These are phyloP conservation scores for Saccharomycopsis crataegensis DNA, from an alignment of 1,139 yeast genomes.

Conservation along the genomic window DNA sequence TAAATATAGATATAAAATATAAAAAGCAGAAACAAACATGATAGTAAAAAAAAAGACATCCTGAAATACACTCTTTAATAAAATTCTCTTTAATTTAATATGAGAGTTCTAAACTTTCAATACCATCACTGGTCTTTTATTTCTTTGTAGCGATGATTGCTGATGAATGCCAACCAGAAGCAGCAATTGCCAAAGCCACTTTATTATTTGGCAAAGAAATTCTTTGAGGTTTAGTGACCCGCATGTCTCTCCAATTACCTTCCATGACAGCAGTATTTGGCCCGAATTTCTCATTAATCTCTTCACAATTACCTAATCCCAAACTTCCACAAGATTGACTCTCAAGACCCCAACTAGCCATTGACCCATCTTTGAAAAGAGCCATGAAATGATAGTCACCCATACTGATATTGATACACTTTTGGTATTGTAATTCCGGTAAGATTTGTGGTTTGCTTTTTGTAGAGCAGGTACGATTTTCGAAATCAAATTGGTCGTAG, in stretches of 20 bases:
- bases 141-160: conserved; percentile 35
- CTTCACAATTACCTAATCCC: conserved; percentile 49
- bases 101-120: no score
- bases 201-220: conserved; percentile 33
- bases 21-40: no score
- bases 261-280: conserved; percentile 30
- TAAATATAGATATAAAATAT: no score
- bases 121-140: background rate
- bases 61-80: no score
- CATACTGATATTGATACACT: conserved; percentile 50
- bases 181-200: conserved; percentile 43
- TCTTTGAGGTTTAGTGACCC: conserved; percentile 39
- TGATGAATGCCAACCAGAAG: conserved; percentile 81
- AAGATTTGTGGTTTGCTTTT: conserved; percentile 25
- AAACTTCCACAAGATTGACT: conserved; percentile 59
- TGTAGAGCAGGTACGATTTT: conserved; percentile 6
- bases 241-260: conserved; percentile 26
- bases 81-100: no score
- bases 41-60: no score
- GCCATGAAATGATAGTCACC: conserved; percentile 76
- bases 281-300: conserved; percentile 25
- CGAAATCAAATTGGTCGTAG: conserved; percentile 20
- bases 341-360: conserved; percentile 70
- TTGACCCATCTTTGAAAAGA: conserved; percentile 47
- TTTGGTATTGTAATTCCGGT: conserved; percentile 35